A percentile compares a stretch with the other conserved stretches of the same genome.
phyloP scores from a whole-genome alignment of 2,329 filamentous ascomycete species.

The Colletotrichum sp. region DNA sequence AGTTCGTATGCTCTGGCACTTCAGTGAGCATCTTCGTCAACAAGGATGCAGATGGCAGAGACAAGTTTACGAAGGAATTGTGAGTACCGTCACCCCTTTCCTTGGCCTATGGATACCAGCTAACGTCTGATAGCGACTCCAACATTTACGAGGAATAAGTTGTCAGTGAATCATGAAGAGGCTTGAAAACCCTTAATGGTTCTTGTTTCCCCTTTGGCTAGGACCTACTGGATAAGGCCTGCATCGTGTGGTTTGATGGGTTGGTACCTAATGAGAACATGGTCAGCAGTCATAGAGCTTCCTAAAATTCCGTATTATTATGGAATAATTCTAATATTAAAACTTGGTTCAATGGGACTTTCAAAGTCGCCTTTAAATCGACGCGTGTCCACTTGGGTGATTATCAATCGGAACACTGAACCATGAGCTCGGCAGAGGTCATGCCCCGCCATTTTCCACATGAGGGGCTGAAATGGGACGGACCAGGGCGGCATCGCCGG shows the following conservation, averaged over 20 bases:
- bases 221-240: background rate
- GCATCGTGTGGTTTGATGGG: background rate
- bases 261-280: background rate
- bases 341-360: background rate
- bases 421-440: background rate
- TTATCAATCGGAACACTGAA: background rate
- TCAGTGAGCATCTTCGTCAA: conserved; percentile 67
- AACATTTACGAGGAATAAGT: conserved; percentile 31
- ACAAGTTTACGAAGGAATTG: conserved; percentile 46
- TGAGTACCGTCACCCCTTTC: conserved; percentile 29
- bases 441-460: conserved; percentile 6
- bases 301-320: background rate
- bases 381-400: background rate
- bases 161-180: background rate
- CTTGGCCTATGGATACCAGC: background rate
- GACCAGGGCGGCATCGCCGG: background rate
- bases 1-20: conserved; percentile 59
- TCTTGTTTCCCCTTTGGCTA: background rate
- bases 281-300: background rate
- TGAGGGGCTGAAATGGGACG: background rate
- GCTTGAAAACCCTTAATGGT: fast-evolving
- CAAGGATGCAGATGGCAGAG: conserved; percentile 55
- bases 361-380: background rate
- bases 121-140: conserved; percentile 26
- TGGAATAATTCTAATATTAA: background rate